phyloP scores from a whole-genome alignment of 1,284 basidiomycete genomes.

The Tremellales sp. region DNA sequence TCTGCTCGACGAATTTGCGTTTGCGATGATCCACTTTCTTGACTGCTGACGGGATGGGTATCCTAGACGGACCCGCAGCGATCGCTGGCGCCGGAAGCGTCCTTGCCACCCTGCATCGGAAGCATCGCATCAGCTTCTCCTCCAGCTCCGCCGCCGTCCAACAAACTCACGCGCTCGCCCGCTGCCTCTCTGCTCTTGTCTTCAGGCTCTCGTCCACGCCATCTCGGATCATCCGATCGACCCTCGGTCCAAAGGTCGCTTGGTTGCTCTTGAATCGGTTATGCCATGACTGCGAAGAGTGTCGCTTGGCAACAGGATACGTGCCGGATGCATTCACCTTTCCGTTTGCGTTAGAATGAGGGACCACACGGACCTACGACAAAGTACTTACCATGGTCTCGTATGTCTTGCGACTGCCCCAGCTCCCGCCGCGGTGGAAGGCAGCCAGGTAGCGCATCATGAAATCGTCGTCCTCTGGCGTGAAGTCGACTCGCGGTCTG shows the following conservation, averaged over 20 bases:
- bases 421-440: slow-evolving; percentile 26
- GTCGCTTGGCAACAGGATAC: slow-evolving; percentile 26
- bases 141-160: too few relatives aligned
- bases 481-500: slow-evolving; percentile 40
- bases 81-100: too few relatives aligned
- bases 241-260: slow-evolving; percentile 16
- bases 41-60: too few relatives aligned
- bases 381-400: slow-evolving; percentile 24
- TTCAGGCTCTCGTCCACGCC: slow-evolving; percentile 29
- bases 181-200: slow-evolving; percentile 24
- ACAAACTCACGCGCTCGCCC: slow-evolving; percentile 10
- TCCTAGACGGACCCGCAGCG: too few relatives aligned
- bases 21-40: too few relatives aligned
- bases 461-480: slow-evolving; percentile 41
- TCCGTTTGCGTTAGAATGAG: slow-evolving; percentile 1
- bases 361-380: too few relatives aligned
- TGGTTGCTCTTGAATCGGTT: slow-evolving; percentile 42
- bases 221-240: slow-evolving; percentile 11
- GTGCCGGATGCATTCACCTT: too few relatives aligned
- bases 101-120: background rate
- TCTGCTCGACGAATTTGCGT: too few relatives aligned
- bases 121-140: background rate
- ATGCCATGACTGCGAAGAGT: slow-evolving; percentile 42
- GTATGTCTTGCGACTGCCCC: slow-evolving; percentile 38
- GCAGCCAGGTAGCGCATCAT: slow-evolving; percentile 39